These are phyloP conservation scores for Massarina eburnea DNA, from an alignment of 2,329 filamentous ascomycete genomes.

Conservation along the genomic window DNA sequence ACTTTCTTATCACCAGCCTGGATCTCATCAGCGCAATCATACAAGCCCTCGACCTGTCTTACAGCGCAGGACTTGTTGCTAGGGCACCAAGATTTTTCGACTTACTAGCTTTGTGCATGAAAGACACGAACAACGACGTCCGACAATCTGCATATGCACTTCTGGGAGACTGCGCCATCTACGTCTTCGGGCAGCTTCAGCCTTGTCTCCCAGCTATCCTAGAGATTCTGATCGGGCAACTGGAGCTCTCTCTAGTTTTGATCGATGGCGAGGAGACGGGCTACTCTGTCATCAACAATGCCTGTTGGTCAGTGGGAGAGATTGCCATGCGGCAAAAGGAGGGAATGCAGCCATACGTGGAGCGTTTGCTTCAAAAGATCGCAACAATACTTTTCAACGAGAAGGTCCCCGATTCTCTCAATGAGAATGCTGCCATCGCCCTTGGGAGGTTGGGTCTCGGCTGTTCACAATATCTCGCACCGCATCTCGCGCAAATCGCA, in stretches of 20 bases:
- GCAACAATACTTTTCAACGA: conserved; percentile 82
- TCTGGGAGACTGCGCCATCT: conserved; percentile 91
- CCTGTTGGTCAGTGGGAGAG: conserved; percentile 95
- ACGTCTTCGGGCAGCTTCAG: conserved; percentile 80
- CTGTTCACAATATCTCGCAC: conserved; percentile 74
- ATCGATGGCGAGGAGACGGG: conserved; percentile 80
- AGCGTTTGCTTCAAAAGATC: conserved; percentile 74
- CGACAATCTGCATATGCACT: conserved; percentile 94
- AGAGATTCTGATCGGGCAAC: conserved; percentile 80
- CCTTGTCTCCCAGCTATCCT: conserved; percentile 72
- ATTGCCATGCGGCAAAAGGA: conserved; percentile 77
- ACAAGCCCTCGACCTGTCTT: conserved; percentile 75
- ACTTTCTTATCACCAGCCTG: conserved; percentile 93
- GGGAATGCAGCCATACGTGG: conserved; percentile 74
- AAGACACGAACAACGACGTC: conserved; percentile 87
- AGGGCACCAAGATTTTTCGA: conserved; percentile 84
- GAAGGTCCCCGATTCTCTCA: conserved; percentile 81
- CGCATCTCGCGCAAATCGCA: conserved; percentile 78
- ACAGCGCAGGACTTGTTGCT: conserved; percentile 75
- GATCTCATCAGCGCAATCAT: conserved; percentile 92
- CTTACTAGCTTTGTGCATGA: conserved; percentile 87
- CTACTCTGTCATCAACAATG: conserved; percentile 96
- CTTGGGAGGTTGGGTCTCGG: conserved; percentile 83
- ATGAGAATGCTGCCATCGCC: conserved; percentile 92
- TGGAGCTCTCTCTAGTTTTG: conserved; percentile 70